phyloP scores from a whole-genome alignment of 192 early-diverging fungal genomes.

The Kappamyces sp. region DNA sequence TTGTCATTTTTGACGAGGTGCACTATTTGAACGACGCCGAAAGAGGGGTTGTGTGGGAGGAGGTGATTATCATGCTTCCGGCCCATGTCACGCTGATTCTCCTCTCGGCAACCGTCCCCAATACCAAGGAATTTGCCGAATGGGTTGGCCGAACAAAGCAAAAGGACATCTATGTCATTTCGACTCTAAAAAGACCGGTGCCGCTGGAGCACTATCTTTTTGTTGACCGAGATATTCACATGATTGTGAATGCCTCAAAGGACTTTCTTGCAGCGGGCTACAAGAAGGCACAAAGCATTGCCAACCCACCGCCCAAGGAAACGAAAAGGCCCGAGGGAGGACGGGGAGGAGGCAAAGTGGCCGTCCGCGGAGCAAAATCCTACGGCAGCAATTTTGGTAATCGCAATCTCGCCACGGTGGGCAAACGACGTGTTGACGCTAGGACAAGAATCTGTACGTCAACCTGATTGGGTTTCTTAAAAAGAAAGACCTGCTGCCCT shows the following conservation, averaged over 20 bases:
- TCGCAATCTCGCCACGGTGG: background rate
- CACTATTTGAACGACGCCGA: constrained; percentile 97
- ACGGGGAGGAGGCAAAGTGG: constrained; percentile 14
- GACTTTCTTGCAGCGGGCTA: constrained; percentile 57
- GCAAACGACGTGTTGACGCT: constrained; percentile 18
- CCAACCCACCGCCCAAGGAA: constrained; percentile 59
- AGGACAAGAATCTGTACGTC: constrained; percentile 74
- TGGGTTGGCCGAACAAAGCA: constrained; percentile 99
- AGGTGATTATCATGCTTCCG: constrained; percentile 98
- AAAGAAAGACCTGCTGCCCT: constrained; percentile 73
- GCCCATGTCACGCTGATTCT: constrained; percentile 91
- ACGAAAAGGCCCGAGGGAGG: constrained; percentile 23
- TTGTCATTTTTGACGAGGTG: constrained; percentile 99
- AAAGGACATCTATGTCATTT: constrained; percentile 96
- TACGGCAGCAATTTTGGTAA: background rate
- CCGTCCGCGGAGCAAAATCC: background rate
- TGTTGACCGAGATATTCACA: constrained; percentile 75
- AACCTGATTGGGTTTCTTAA: constrained; percentile 69
- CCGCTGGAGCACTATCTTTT: constrained; percentile 94
- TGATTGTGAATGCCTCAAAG: constrained; percentile 80
- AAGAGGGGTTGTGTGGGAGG: constrained; percentile 97
- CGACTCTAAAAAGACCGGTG: constrained; percentile 84
- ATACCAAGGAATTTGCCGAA: constrained; percentile 97
- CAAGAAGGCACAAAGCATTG: constrained; percentile 68
- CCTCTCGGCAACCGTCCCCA: constrained; percentile 95